Evolutionary conservation across 306 rosid species (phyloP), one percentile per base, ranked within the genome.

Genomic region (Citrullus mucosospermus): DNA sequence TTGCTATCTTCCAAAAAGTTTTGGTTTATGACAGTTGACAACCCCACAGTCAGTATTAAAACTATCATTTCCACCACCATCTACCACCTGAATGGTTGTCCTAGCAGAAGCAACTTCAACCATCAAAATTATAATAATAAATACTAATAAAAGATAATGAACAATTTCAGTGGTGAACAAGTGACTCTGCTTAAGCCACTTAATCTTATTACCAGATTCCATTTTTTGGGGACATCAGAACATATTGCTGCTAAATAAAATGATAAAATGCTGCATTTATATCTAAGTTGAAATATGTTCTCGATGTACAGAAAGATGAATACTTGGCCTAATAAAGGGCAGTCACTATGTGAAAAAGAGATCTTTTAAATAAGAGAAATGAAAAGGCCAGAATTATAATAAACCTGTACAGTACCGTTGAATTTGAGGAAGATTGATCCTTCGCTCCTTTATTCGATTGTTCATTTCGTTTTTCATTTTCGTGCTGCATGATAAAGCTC

Each of bases 401-500:
- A 80, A 80, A 80, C 69, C 88, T 88, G 90, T 88, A 88, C 91
- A 87, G 68, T 78, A 76, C 55, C 57, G 22, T 12, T 12, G 76
- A 46, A 10, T 46, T 70, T 25, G 38, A 39, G 18, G 3, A 6
- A 1, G 14, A 62, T 59, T n/a, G 79, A 56, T 54, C 25, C 61
- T 36, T 60, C 57, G 62, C 43, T 55, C 65, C 46, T 11, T 15
- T 54, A 16, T 28, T 55, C 80, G 12, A 56, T 76, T 66, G 28
- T 66, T 67, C 53, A 82, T 78, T 71, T 84, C 79, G 75, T 78
- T 41, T 17, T 9, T 73, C 90, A 82, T 78, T 89, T 96, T 56
- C 88, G 80, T 71, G 96, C 99, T 71, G 99, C 87, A 71, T 92
- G 99, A 81, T 92, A 96, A 83, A 96, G 97, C 82, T 96, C 98